phyloP scores from a whole-genome alignment of 108 stramenopile species.

The Chaetoceros tenuissimus region DNA sequence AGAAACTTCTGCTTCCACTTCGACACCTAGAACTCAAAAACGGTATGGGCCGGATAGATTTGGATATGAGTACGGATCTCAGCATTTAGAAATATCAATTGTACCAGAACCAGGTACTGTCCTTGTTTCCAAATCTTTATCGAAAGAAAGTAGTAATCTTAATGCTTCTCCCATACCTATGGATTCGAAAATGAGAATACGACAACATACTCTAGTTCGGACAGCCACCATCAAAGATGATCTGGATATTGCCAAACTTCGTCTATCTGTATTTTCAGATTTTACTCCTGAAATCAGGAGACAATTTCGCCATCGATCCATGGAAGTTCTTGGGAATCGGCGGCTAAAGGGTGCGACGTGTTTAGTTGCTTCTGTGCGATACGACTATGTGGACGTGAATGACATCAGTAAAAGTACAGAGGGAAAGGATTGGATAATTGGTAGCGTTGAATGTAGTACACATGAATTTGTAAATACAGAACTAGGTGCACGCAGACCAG shows the following conservation, averaged over 20 bases:
- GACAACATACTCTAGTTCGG: slow-evolving; percentile 13
- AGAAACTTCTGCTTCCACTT: not conserved
- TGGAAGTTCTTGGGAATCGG: slow-evolving; percentile 49
- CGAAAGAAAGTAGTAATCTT: slow-evolving; percentile 10
- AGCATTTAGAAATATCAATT: not conserved
- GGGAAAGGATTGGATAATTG: slow-evolving; percentile 27
- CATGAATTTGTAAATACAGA: slow-evolving; percentile 70
- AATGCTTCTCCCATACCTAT: not conserved
- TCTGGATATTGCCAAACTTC: slow-evolving; percentile 66
- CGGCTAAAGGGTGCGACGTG: slow-evolving; percentile 59
- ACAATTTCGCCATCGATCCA: slow-evolving; percentile 44
- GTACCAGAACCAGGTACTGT: slow-evolving; percentile 10
- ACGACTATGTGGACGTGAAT: not conserved
- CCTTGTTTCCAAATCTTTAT: not conserved
- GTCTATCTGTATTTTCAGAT: slow-evolving; percentile 68
- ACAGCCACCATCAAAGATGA: slow-evolving; percentile 47
- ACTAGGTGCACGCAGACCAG: slow-evolving; percentile 43
- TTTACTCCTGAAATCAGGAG: slow-evolving; percentile 47
- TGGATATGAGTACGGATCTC: not conserved
- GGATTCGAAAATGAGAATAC: not conserved
- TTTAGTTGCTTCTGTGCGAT: slow-evolving; percentile 47
- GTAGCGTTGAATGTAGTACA: slow-evolving; percentile 74
- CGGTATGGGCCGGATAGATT: slow-evolving; percentile 15
- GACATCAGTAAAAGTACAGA: not conserved
- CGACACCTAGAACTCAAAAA: not conserved